Base-by-base conservation (phyloP, 345 rosid species). In the Mercurialis annua region DNA sequence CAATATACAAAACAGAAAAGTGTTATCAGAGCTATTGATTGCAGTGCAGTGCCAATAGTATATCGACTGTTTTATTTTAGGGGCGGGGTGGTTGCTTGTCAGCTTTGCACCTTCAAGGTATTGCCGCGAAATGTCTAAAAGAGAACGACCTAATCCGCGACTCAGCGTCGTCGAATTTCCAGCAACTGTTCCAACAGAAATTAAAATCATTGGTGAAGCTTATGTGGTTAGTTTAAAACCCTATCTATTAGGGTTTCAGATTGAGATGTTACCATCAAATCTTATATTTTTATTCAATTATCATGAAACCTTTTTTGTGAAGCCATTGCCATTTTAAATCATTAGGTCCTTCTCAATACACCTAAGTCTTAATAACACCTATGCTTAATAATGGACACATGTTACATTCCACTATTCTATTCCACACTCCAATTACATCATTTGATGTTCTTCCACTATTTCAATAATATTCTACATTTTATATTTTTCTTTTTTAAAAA, bases 371-470 rank as follows among this genome's bases (percentile, higher is more conserved):
- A 1, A 0, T 1, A 67, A 71, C 76, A 67, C 58, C 38, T 64
- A 64, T 21, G 3, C 26, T 4, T 64, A 6, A 49, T 12, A 38
- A 30, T 68, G 69, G 73, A 73, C 57, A 64, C 69, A 18, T 67
- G 55, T 73, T 65, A 9, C 53, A 29, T 69, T 66, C 75, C 74
- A 54, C 76, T 30, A 8, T 21, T 23, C 3, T 47, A 18, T 18
- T 42, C 33, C 26, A 24, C 54, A 61, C 72, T 61, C 60, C 74
- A 43, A 18, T 77, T 71, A 61, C 75, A 80, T 80, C 83, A 68
- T 2, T 4, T 27, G 26, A 69, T 29, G 29, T 10, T 53, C 48
- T 65, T 75, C 33, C 55, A 50, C 4, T 6, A 5, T 26, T 2
- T 16, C 5, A 26, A 65, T 14, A 33, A 0, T 48, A 46, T 44